Evolutionary conservation across 352 stramenopile species (phyloP), one percentile per base, ranked within the genome.

Genomic region (Lagenidium sp.): DNA sequence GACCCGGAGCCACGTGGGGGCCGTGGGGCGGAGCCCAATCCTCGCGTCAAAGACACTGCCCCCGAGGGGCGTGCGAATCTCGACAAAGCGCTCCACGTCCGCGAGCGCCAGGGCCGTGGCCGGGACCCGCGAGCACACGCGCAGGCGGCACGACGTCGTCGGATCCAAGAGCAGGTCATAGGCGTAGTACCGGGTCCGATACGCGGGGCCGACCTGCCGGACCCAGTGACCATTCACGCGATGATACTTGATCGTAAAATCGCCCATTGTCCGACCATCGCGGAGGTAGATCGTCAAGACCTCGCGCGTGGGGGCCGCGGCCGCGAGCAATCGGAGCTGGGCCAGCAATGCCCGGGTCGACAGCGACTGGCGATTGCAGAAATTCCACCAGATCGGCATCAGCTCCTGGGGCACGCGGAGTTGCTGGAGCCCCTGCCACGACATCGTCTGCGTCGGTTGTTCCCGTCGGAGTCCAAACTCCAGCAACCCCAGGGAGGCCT

Each of bases 91-190:
- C 20, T 64, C 47, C 12, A 73, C 41, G 13, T 62, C 49, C 6
- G 46, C 44, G 6, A 41, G 22, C 18, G 21, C 10, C 6, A 40
- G 47, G 0, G 56, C 21, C 4, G 49, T 42, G 7, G 47, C 16
- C 8, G 57, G 50, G 12, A 57, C 53, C 20, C 50, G 55, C 6
- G 31, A 50, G 23, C 51, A 22, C 21, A 63, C 59, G 16, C 62
- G 55, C 19, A 68, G 10, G 12, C 62, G 65, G 19, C 72, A 55
- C 10, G 62, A 66, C 10, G 47, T 42, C 0, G 64, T 49, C 28
- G 60, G 56, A 25, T 56, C 40, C 41, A 71, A 32, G 20, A 72
- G 55, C 23, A 64, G 44, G 20, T 68, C 62, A 25, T 67, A 72
- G 11, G 45, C 63, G 30, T 46, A 51, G 3, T 30, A 35, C 1